Base-by-base conservation (phyloP, 805 yeast species). In the Yarrowia yakushimensis region DNA sequence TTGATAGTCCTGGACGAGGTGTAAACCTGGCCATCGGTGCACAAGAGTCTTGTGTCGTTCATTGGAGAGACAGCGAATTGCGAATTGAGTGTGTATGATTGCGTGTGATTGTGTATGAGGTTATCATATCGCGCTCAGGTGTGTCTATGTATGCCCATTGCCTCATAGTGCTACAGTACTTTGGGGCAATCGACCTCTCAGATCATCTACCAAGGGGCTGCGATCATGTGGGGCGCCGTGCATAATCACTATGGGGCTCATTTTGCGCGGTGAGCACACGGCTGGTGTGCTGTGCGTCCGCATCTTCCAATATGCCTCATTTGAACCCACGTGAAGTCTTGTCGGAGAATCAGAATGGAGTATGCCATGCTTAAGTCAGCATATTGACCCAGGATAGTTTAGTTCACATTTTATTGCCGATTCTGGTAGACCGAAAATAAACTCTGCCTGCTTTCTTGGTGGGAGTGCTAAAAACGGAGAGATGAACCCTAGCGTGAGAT, bases 41-140 rank as follows among this genome's bases (percentile, higher is more conserved):
- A 48, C 55, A 31, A 33, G 27, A 48, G 25, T 33, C 39, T 48
- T 9, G 39, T 31, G 55, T 48, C 55, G 39, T 48, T 48, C 55
- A 48, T 43, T 25, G 46, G 11, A 15, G 18, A 39, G 17, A 6
- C 22, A 5, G 41, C 18, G 41, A 18, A 11, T 15, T n/a, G 39
- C 17, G 39, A 17, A 17, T 34, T 20, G 20, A 33, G 36, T 34
- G 20, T 12, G 18, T 34, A 4, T 34, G 37, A 20, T n/a, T n/a
- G 37, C 13, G 43, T 20, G 13, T 41, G 30, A 15, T 10, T n/a
- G 48, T 43, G 33, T n/a, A 22, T 25, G 33, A n/a, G 15, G 15
- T 17, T 18, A 5, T 6, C 22, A 5, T 20, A 22, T 22, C 13
- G 11, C 34, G 12, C 6, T 28, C 31, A 12, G 22, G n/a, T 43